Base-by-base conservation (phyloP, 2,329 filamentous ascomycete species). In the Botryotinia convoluta region DNA sequence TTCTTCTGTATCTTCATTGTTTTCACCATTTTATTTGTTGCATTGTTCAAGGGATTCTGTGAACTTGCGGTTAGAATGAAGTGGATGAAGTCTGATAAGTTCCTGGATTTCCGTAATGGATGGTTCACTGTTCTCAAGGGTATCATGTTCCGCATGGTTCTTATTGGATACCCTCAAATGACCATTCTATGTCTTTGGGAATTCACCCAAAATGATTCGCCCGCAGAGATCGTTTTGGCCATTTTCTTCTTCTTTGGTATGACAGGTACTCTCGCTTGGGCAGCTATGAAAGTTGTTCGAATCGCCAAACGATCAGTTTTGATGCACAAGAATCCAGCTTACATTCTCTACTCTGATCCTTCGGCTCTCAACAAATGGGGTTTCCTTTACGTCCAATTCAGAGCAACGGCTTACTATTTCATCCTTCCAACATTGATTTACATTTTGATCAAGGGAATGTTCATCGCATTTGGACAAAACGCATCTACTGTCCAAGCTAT, bases 311-410 rank as follows among this genome's bases (percentile, higher is more conserved):
- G 93, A 78, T 98, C 95, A 45, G 92, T 97, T 76, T 84, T 88
- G 73, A 93, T 97, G 90, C 95, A 98, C 87, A 95, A 95, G 84
- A 98, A 97, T 84, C 94, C 95, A 39, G 95, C 95, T 42, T 98
- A 98, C 83, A 97, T 98, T 78, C 90, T 98, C 75, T 98, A 97
- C 85, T 97, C 95, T 3, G 95, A 98, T 79, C 94, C 95, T n/a
- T 89, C 93, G 76, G 91, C 93, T 71, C 88, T 98, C 76, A 97
- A 98, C 88, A 97, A 97, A 84, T 98, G 95, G 95, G 95, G 95
- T 35, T 98, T 98, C 86, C 89, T 98, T 77, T 98, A 98, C 81
- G 94, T 98, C 59, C 95, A 97, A 82, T 98, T 97, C 87, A 93
- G 95, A 79, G 95, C 95, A 57, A 95, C 94, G 3, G 94, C 94